Conservation (phyloP, 192 early-diverging fungal genomes). For the Geranomyces michiganensis region DNA sequence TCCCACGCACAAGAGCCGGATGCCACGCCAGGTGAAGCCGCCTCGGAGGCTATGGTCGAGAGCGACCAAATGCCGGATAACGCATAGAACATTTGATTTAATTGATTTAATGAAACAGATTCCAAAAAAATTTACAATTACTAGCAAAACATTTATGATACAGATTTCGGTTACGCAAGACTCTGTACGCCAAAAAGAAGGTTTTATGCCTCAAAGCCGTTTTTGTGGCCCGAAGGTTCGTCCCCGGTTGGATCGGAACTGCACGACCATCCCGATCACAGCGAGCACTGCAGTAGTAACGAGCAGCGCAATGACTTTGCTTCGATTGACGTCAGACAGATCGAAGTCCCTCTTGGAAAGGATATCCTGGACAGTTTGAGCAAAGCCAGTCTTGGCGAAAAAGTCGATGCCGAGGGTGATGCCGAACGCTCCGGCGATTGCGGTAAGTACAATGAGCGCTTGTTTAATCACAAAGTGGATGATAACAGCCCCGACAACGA, state of each 20-base stretch:
- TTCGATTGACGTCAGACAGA: not conserved
- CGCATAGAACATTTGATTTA: too few species aligned
- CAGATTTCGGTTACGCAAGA: too few species aligned
- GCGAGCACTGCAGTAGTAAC: slow-evolving; percentile 19
- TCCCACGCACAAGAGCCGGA: too few species aligned
- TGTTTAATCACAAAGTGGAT: not conserved
- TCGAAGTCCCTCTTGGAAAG: not conserved
- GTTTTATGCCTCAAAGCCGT: not conserved
- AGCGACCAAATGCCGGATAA: too few species aligned
- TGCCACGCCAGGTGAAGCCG: too few species aligned
- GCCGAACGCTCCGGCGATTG: slow-evolving; percentile 7
- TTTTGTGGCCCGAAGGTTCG: slow-evolving; percentile 1
- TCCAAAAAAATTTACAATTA: too few species aligned
- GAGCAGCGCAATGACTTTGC: slow-evolving; percentile 18
- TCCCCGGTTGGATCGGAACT: slow-evolving; percentile 18
- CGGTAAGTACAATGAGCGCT: not conserved
- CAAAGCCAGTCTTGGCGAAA: slow-evolving; percentile 36
- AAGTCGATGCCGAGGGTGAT: slow-evolving; percentile 35
- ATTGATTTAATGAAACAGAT: too few species aligned
- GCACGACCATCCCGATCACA: slow-evolving; percentile 33
- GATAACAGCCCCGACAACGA: not conserved
- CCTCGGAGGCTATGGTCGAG: too few species aligned
- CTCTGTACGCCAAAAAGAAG: too few species aligned
- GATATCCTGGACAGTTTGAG: slow-evolving; percentile 7
- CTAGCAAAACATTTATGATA: too few species aligned